Conservation (phyloP, 2,329 filamentous ascomycete species). For the Colletotrichum destructivum region DNA sequence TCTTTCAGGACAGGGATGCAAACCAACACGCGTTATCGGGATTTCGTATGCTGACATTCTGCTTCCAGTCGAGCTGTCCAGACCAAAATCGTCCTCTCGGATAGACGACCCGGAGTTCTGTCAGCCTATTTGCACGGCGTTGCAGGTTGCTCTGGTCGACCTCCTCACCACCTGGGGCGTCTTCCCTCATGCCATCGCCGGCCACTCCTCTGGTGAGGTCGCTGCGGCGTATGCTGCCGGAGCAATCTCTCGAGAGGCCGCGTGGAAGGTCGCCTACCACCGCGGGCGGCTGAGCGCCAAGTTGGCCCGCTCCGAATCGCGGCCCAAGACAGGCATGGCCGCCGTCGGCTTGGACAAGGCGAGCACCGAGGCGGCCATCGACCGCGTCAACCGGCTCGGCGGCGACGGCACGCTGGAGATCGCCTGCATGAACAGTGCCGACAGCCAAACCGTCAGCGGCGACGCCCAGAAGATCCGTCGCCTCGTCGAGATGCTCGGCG, state of each 20-base stretch:
- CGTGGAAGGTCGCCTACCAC: conserved; percentile 66
- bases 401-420: conserved; percentile 50
- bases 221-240: conserved; percentile 61
- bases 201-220: conserved; percentile 66
- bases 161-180: conserved; percentile 61
- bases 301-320: conserved; percentile 49
- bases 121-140: conserved; percentile 60
- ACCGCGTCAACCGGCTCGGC: conserved; percentile 47
- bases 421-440: conserved; percentile 67
- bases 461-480: conserved; percentile 46
- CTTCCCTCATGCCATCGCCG: conserved; percentile 55
- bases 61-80: conserved; percentile 41
- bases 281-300: conserved; percentile 53
- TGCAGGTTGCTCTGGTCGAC: conserved; percentile 63
- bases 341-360: conserved; percentile 54
- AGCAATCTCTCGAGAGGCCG: conserved; percentile 55
- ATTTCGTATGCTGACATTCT: conserved; percentile 4
- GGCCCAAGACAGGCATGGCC: conserved; percentile 56
- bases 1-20: no score
- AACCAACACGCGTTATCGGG: not conserved
- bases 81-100: conserved; percentile 50
- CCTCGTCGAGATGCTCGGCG: conserved; percentile 50
- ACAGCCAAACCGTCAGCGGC: conserved; percentile 65
- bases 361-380: conserved; percentile 44
- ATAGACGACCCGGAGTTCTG: conserved; percentile 58